phyloP scores from a whole-genome alignment of 352 stramenopile species.

The Globisporangium yorkense region DNA sequence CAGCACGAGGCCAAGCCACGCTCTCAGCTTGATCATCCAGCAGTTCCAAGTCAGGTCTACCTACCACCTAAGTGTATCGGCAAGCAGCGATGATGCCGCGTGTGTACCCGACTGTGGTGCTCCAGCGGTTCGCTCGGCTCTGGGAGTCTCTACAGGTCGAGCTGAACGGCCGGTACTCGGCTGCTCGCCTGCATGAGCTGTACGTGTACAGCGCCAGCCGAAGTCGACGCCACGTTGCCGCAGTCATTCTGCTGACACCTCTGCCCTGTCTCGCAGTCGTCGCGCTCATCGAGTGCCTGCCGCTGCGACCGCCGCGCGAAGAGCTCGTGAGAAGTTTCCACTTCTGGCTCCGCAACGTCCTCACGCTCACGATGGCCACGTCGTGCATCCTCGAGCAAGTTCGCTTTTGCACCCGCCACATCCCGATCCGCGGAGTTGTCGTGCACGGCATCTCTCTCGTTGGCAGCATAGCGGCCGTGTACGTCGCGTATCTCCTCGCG shows the following conservation, averaged over 20 bases:
- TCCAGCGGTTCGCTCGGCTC: not conserved
- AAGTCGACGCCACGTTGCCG: not conserved
- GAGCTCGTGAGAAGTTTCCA: not conserved
- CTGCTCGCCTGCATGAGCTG: constrained; percentile 6
- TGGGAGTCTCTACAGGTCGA: constrained; percentile 15
- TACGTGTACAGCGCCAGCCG: not conserved
- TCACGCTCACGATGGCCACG: not conserved
- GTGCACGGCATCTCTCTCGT: not conserved
- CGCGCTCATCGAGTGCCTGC: constrained; percentile 8
- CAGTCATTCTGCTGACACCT: constrained; percentile 4
- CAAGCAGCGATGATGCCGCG: too few relatives aligned
- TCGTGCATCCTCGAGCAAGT: not conserved
- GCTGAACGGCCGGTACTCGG: constrained; percentile 14
- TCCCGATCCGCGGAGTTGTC: constrained; percentile 5
- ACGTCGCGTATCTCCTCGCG: not conserved
- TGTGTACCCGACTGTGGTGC: too few relatives aligned
- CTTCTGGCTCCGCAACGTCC: constrained; percentile 9
- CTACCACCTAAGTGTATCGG: too few relatives aligned
- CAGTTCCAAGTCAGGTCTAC: too few relatives aligned
- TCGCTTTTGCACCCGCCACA: not conserved
- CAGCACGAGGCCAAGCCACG: too few relatives aligned
- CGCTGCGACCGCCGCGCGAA: not conserved
- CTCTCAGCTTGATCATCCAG: too few relatives aligned
- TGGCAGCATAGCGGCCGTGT: constrained; percentile 4
- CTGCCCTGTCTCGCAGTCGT: constrained; percentile 9